Percentiles rank a stretch among this genome's conserved stretches.
Evolutionary conservation across 805 yeast genomes (phyloP).

Genomic region (Lipomyces starkeyi): DNA sequence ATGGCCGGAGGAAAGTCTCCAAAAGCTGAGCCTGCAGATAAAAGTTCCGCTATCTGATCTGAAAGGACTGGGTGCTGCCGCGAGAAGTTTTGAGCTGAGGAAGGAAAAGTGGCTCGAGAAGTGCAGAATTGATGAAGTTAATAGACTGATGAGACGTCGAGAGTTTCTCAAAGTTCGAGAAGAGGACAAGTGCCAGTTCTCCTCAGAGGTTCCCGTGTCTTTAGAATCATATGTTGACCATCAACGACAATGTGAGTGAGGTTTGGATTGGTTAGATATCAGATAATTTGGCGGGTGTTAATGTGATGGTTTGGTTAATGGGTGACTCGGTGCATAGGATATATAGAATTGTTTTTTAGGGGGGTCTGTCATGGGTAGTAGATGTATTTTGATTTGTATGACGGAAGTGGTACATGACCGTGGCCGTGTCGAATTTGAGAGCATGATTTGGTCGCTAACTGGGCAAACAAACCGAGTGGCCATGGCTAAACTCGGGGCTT

Average conservation of each 20-base stretch:
- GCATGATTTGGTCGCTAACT: too few species aligned
- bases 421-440: too few species aligned
- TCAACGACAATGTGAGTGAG: background rate
- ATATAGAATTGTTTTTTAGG: background rate
- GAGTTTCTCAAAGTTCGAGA: slow-evolving; percentile 23
- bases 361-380: background rate
- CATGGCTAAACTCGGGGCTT: too few species aligned
- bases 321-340: background rate
- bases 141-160: slow-evolving; percentile 22
- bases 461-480: too few species aligned
- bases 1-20: slow-evolving; percentile 29
- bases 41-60: slow-evolving; percentile 22
- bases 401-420: background rate
- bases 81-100: slow-evolving; percentile 15
- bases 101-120: slow-evolving; percentile 31
- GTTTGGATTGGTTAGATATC: background rate
- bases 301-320: background rate
- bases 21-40: slow-evolving; percentile 28
- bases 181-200: background rate
- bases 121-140: slow-evolving; percentile 28
- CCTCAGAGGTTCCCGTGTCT: background rate
- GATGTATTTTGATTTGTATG: background rate
- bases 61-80: slow-evolving; percentile 23
- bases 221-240: background rate
- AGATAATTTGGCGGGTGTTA: background rate